A percentile compares a stretch with the other conserved stretches of the same genome.
phyloP scores from a whole-genome alignment of 305 asterid species.

The Rubia tinctorum region DNA sequence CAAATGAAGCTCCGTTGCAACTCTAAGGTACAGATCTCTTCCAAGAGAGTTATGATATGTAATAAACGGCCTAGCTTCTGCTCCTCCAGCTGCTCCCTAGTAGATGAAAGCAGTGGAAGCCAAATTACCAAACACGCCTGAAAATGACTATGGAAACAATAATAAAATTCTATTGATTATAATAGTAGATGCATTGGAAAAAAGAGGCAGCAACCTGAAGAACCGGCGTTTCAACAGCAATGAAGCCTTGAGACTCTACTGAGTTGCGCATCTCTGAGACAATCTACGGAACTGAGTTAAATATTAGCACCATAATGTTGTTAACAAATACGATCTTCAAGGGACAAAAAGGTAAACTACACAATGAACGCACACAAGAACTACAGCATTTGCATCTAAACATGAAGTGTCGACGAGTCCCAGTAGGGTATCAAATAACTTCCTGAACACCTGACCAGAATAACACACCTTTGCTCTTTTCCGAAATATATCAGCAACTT shows the following conservation, averaged over 20 bases:
- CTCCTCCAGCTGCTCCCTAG: too few relatives aligned
- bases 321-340: background rate
- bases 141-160: too few relatives aligned
- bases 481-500: constrained; percentile 78
- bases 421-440: constrained; percentile 3
- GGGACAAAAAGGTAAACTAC: too few relatives aligned
- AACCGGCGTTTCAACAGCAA: constrained; percentile 96
- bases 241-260: constrained; percentile 88
- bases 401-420: too few relatives aligned
- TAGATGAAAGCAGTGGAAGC: constrained; percentile 34
- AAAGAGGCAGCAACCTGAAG: constrained; percentile 67
- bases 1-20: constrained; percentile 97
- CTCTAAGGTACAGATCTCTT: constrained; percentile 91
- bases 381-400: too few relatives aligned
- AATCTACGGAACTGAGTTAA: constrained; percentile 57
- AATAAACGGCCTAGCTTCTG: too few relatives aligned
- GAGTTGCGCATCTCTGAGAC: constrained; percentile 86
- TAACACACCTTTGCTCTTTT: constrained; percentile 87
- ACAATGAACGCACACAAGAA: background rate
- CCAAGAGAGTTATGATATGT: constrained; percentile 98
- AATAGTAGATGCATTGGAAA: constrained; percentile 8
- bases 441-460: background rate
- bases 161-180: too few relatives aligned
- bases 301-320: constrained; percentile 29
- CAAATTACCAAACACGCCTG: too few relatives aligned